These are phyloP conservation scores for Rhizopogon parksii DNA, from an alignment of 1,284 basidiomycete genomes.

Conservation along the genomic window DNA sequence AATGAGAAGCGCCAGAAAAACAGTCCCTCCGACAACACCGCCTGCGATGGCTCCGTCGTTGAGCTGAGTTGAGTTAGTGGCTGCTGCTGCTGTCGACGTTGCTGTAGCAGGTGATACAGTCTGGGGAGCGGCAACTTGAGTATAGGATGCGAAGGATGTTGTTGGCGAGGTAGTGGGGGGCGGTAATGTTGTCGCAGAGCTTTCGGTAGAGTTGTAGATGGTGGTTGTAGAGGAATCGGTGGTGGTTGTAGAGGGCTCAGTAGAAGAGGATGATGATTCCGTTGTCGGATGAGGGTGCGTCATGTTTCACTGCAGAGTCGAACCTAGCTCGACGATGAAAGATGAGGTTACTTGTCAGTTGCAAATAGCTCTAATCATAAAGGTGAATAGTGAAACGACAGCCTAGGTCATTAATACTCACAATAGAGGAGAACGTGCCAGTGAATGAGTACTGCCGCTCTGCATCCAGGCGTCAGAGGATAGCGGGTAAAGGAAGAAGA, in stretches of 20 bases:
- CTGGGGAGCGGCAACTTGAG: neutral
- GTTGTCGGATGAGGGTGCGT: too few species aligned
- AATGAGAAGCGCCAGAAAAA: slow-evolving; percentile 23
- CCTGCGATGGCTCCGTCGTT: slow-evolving; percentile 38
- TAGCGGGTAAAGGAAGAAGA: neutral
- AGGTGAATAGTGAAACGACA: neutral
- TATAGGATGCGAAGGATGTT: neutral
- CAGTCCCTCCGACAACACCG: slow-evolving; percentile 34
- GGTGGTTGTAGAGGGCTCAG: too few species aligned
- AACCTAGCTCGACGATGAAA: neutral
- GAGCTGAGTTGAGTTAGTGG: slow-evolving; percentile 3
- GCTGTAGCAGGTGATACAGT: slow-evolving; percentile 5
- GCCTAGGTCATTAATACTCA: neutral
- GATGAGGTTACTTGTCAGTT: neutral
- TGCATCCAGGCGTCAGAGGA: neutral
- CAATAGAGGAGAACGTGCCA: neutral
- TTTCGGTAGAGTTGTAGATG: neutral
- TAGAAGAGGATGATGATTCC: neutral
- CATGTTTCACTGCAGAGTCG: neutral
- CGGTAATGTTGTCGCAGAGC: neutral
- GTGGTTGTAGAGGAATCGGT: too few species aligned
- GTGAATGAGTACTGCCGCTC: too few species aligned
- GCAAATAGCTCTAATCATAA: neutral
- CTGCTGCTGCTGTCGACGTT: slow-evolving; percentile 10
- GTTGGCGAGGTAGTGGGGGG: slow-evolving; percentile 1